phyloP scores from a whole-genome alignment of 768 basidiomycete genomes.

The Termitomyces titanicus region DNA sequence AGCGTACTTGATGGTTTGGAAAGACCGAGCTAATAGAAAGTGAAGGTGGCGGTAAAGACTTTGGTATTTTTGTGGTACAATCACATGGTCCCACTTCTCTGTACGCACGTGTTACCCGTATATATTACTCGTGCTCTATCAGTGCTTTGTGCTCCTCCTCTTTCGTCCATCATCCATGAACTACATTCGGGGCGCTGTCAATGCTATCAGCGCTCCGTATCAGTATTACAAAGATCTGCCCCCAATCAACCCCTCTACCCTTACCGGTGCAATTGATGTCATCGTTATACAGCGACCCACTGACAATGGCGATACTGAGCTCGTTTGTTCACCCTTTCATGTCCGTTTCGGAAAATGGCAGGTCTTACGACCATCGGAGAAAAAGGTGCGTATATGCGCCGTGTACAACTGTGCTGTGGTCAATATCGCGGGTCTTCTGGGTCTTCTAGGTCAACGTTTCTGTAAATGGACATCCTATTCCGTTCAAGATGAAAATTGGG shows the following conservation, averaged over 20 bases:
- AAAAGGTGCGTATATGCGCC: conserved; percentile 53
- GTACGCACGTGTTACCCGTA: conserved; percentile 14
- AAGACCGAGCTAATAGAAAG: not conserved
- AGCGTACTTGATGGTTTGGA: conserved; percentile 4
- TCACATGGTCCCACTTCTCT: conserved; percentile 16
- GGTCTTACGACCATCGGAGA: conserved; percentile 89
- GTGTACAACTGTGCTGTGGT: not conserved
- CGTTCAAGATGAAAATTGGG: conserved; percentile 97
- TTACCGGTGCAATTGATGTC: conserved; percentile 98
- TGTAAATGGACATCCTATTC: conserved; percentile 82
- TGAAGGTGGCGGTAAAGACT: not conserved
- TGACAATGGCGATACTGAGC: conserved; percentile 58
- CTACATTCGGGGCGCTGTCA: conserved; percentile 84
- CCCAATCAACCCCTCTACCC: conserved; percentile 89
- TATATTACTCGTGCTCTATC: not conserved
- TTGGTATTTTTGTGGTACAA: conserved; percentile 3
- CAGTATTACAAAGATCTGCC: conserved; percentile 87
- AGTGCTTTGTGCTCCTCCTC: conserved; percentile 4
- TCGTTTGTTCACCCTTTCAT: conserved; percentile 94
- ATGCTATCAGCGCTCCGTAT: conserved; percentile 80
- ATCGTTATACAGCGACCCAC: conserved; percentile 83
- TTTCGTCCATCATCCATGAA: conserved; percentile 53
- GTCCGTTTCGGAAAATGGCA: conserved; percentile 98
- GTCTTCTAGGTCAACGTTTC: conserved; percentile 75
- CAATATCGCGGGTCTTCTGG: too few species aligned